Percentiles rank a stretch among this genome's conserved stretches.
phyloP scores from a whole-genome alignment of 1,284 basidiomycete species.

The Heterobasidion irregulare region DNA sequence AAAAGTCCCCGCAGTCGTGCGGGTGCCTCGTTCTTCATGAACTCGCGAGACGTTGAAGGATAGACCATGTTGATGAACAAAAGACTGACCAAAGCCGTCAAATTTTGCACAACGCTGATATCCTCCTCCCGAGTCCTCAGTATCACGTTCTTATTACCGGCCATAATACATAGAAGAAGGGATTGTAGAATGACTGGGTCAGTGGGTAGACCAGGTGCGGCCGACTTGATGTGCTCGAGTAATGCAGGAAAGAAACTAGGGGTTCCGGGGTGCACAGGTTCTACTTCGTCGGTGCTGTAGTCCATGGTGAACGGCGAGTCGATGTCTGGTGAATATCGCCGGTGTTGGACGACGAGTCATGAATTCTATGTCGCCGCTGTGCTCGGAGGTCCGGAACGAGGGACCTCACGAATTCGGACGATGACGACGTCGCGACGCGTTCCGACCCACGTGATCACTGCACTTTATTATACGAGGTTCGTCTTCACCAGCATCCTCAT shows the following conservation, averaged over 20 bases:
- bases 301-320: not conserved
- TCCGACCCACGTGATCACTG: too few species aligned
- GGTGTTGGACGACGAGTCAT: too few species aligned
- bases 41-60: too few species aligned
- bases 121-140: conserved; percentile 56
- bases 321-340: not conserved
- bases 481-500: too few species aligned
- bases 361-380: too few species aligned
- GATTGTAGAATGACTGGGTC: conserved; percentile 60
- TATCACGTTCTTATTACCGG: conserved; percentile 52
- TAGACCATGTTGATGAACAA: too few species aligned
- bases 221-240: conserved; percentile 34
- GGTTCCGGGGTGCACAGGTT: conserved; percentile 27
- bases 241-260: conserved; percentile 45
- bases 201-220: conserved; percentile 37
- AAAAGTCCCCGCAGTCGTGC: not conserved
- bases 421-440: too few species aligned
- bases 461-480: too few species aligned
- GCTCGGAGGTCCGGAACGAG: too few species aligned
- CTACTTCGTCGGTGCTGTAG: not conserved
- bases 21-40: not conserved
- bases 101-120: conserved; percentile 41
- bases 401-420: too few species aligned
- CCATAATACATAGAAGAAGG: conserved; percentile 53
- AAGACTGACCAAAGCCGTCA: conserved; percentile 50